Evolutionary conservation across 2,329 filamentous ascomycete genomes (phyloP), one percentile per base, ranked within the genome.

Genomic region (Metarhizium guizhouense): DNA sequence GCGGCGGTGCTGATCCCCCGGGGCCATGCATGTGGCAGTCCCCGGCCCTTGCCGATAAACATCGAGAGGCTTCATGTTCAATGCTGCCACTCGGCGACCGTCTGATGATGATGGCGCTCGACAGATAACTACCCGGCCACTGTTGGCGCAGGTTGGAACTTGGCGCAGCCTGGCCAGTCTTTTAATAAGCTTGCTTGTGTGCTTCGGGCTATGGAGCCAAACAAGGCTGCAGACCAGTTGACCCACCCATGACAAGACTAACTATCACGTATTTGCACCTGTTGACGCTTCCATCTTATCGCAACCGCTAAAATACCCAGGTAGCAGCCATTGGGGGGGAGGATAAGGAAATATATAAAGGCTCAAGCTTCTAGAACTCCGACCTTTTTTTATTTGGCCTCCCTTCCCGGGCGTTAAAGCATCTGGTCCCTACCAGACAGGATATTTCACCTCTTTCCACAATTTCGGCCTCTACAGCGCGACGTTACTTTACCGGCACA

Each of bases 1-100:
- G 25, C 30, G 18, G 4, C 25, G 54, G 63, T 60, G 66, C 56
- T 51, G 56, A 54, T 59, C 52, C 54, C 52, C 43, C 7, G 8
- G 47, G 50, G 45, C 52, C 54, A 25, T 25, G 25, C 25, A 25
- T 25, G 25, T 61, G 60, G 40, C 14, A 14, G 16, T 45, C 43
- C 42, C 18, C 43, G 30, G 45, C 25, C 29, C 52, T 53, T 42
- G 52, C 43, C 20, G 52, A 47, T 32, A 25, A 32, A 36, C 34
- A 36, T 36, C 13, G 6, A 8, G 0, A 36, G 34, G 34, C 34
- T 36, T 7, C 7, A 29, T 11, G 14, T 25, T 25, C 20, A 25
- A 25, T 25, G 20, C 14, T 20, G 32, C 29, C 29, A 43, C 45
- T 47, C n/a, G n/a, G 29, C 43, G 30, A 32, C 30, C 47, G 36